A percentile compares a stretch with the other conserved stretches of the same genome.
Evolutionary conservation across 805 yeast species (phyloP).

Genomic region (Blastobotrys robertii): DNA sequence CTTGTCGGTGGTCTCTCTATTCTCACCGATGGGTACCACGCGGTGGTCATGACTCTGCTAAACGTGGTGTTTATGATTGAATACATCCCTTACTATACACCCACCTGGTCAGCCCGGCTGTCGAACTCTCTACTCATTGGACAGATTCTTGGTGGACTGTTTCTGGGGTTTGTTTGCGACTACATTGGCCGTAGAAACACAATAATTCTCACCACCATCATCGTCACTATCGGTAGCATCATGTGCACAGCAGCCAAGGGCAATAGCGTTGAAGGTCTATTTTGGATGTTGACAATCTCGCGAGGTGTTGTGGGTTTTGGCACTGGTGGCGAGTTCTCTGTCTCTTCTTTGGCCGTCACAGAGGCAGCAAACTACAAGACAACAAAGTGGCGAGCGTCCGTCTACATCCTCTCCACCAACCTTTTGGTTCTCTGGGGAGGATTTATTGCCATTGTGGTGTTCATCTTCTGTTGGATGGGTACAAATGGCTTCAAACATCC

Average conservation of each 20-base stretch:
- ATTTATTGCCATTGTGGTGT: constrained; percentile 71
- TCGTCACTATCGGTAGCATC: constrained; percentile 54
- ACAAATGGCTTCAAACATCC: constrained; percentile 18
- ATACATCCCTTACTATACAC: no score
- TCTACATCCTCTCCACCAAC: constrained; percentile 64
- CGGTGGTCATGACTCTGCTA: no score
- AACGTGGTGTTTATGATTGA: no score
- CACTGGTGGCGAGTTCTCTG: constrained; percentile 84
- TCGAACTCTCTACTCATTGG: constrained; percentile 12
- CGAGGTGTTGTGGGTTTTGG: constrained; percentile 75
- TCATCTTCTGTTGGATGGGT: constrained; percentile 44
- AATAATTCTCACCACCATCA: constrained; percentile 51
- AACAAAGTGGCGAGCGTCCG: background rate
- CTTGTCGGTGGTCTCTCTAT: no score
- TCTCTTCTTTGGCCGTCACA: constrained; percentile 23
- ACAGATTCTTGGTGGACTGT: constrained; percentile 10
- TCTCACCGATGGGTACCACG: no score
- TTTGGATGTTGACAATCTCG: constrained; percentile 64
- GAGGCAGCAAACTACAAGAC: constrained; percentile 9
- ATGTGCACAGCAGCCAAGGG: constrained; percentile 68
- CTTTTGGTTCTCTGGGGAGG: constrained; percentile 71
- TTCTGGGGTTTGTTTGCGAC: constrained; percentile 9
- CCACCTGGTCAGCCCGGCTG: constrained; percentile 1
- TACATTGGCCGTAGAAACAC: constrained; percentile 30
- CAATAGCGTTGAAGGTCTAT: constrained; percentile 45